Conservation (phyloP, 345 rosid species). For the Hirschfeldia incana region DNA sequence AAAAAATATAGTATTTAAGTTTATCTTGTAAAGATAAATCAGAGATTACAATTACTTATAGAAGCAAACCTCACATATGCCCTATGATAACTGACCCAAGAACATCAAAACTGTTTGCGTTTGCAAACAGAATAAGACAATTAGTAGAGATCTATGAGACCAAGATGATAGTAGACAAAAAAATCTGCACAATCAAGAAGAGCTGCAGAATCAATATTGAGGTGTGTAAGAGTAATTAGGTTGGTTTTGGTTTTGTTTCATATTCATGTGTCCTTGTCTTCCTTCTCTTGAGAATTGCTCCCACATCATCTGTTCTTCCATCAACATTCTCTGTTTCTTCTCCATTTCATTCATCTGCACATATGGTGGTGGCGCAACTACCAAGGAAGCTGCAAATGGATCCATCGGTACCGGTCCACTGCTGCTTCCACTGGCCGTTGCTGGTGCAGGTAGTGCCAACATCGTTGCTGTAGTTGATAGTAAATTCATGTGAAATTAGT, state of each 20-base stretch:
- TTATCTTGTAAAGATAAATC: conserved; percentile 3
- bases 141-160: neutral
- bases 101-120: neutral
- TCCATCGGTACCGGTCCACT: neutral
- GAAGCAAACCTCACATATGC: conserved; percentile 25
- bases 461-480: neutral
- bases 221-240: conserved; percentile 1
- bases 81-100: neutral
- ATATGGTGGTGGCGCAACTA: neutral
- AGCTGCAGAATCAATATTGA: neutral
- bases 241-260: neutral
- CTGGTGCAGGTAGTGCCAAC: neutral
- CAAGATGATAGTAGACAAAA: neutral
- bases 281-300: neutral
- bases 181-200: neutral
- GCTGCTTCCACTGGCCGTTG: neutral
- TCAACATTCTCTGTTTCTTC: conserved; percentile 3
- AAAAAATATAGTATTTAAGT: neutral
- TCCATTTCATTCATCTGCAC: neutral
- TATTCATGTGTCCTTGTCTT: neutral
- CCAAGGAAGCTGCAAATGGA: neutral
- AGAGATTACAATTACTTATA: conserved; percentile 17
- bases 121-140: neutral
- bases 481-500: neutral
- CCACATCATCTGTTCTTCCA: neutral